Percentiles rank a stretch among this genome's conserved stretches.
Evolutionary conservation across 495 filamentous ascomycete genomes (phyloP).

Genomic region (Penicillium mononematosum): DNA sequence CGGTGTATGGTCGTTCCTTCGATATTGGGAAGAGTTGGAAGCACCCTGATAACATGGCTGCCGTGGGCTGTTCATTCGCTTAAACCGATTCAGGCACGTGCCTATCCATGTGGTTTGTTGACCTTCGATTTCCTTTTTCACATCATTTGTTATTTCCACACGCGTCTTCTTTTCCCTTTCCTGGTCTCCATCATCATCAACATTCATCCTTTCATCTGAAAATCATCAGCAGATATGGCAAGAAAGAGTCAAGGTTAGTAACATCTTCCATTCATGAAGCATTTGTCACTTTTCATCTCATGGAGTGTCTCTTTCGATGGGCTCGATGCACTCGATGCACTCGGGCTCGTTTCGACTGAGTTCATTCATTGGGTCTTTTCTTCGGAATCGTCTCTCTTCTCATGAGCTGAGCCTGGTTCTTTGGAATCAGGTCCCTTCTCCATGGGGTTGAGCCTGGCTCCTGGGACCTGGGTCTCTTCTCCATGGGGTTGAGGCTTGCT

Average conservation of each 20-base stretch:
- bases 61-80: no score
- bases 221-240: neutral
- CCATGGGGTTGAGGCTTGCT: neutral
- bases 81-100: neutral
- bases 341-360: neutral
- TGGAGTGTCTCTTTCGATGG: neutral
- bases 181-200: neutral
- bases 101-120: neutral
- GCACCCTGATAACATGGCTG: no score
- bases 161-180: neutral
- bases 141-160: neutral
- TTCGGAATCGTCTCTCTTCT: neutral
- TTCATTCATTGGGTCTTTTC: neutral
- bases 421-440: neutral
- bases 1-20: neutral
- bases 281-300: neutral
- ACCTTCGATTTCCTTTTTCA: neutral
- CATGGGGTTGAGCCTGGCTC: no score
- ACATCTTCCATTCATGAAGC: neutral
- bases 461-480: neutral
- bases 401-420: neutral
- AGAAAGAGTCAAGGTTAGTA: neutral
- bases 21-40: neutral
- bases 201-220: neutral
- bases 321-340: neutral